Evolutionary conservation across 2,329 filamentous ascomycete species (phyloP).

Genomic region (Neofusicoccum umdonicola): DNA sequence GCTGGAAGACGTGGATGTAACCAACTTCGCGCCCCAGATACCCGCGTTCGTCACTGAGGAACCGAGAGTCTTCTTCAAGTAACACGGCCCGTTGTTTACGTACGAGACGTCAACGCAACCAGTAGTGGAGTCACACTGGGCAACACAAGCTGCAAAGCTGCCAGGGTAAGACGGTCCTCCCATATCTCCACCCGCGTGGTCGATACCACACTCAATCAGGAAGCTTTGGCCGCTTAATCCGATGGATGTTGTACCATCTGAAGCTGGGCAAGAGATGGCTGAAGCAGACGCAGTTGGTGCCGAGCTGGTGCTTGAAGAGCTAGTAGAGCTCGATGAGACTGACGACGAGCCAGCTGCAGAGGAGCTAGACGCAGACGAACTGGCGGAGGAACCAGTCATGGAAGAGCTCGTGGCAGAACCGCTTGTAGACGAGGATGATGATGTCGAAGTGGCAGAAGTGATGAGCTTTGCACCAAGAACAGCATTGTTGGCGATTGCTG

Average conservation of each 20-base stretch:
- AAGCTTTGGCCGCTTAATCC: slow-evolving; percentile 20
- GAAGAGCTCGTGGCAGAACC: background rate
- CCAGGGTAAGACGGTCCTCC: slow-evolving; percentile 3
- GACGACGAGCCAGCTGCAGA: background rate
- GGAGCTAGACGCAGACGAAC: background rate
- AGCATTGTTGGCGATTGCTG: background rate
- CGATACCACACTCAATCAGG: slow-evolving; percentile 12
- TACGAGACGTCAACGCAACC: slow-evolving; percentile 17
- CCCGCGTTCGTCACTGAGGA: background rate
- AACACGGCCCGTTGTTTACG: slow-evolving; percentile 1
- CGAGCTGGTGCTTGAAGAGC: background rate
- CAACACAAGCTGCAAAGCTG: slow-evolving; percentile 2
- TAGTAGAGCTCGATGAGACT: background rate
- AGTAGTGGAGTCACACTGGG: slow-evolving; percentile 6
- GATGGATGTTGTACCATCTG: slow-evolving; percentile 19
- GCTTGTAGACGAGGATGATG: background rate
- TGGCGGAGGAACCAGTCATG: background rate
- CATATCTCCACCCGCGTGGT: slow-evolving; percentile 12
- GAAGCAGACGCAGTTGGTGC: background rate
- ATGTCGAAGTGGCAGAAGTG: background rate
- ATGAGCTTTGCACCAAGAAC: slow-evolving; percentile 1
- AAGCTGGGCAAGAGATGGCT: slow-evolving; percentile 16
- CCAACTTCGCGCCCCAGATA: slow-evolving; percentile 16
- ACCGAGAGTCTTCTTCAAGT: slow-evolving; percentile 14
- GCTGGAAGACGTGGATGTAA: background rate